phyloP scores from a whole-genome alignment of 306 rosid genomes.

The Medicago lupulina region DNA sequence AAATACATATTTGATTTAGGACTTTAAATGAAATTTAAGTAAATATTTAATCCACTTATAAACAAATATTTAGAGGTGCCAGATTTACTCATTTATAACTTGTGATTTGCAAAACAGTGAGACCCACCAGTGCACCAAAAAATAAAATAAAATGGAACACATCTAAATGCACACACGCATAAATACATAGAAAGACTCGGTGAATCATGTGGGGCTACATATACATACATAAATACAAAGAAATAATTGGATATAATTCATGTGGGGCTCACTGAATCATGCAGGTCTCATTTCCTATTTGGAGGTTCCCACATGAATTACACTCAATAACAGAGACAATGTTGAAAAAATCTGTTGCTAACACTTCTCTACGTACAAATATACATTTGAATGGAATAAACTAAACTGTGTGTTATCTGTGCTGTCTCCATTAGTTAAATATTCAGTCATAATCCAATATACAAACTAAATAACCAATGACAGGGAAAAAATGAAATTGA shows the following conservation, averaged over 20 bases:
- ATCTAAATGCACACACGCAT: constrained; percentile 5
- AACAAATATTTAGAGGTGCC: constrained; percentile 10
- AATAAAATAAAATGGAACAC: neutral
- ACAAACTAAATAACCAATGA: neutral
- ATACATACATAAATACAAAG: neutral
- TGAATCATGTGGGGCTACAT: neutral
- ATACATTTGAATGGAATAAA: constrained; percentile 22
- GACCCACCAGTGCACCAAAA: constrained; percentile 8
- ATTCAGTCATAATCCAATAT: constrained; percentile 1
- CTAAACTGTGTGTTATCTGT: constrained; percentile 20
- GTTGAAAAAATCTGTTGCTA: neutral
- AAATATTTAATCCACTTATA: constrained; percentile 14
- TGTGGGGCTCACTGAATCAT: neutral
- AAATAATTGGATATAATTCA: neutral
- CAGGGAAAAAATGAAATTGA: neutral
- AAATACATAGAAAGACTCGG: neutral
- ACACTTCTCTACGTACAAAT: neutral
- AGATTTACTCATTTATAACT: constrained; percentile 25
- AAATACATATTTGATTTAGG: constrained; percentile 23
- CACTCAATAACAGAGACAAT: neutral
- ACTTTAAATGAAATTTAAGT: constrained; percentile 23
- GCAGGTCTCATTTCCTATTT: neutral
- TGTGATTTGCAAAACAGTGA: constrained; percentile 9
- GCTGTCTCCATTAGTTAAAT: constrained; percentile 28
- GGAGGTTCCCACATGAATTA: constrained; percentile 2